Evolutionary conservation across 345 rosid species (phyloP).

Genomic region (Viola odorata): DNA sequence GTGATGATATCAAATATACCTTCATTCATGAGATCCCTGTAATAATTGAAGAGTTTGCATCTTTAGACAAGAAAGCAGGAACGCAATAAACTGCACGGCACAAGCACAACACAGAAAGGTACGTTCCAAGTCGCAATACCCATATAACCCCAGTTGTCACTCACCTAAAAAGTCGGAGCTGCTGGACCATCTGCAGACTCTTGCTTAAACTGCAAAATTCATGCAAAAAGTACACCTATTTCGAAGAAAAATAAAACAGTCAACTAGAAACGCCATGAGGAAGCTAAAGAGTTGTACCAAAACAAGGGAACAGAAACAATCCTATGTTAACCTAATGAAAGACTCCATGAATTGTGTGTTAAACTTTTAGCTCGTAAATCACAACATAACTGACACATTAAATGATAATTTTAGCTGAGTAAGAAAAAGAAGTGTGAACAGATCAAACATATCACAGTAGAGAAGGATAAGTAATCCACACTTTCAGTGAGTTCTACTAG

Average conservation of each 20-base stretch:
- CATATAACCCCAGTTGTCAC: constrained; percentile 14
- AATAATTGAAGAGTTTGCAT: constrained; percentile 12
- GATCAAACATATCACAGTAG: background rate
- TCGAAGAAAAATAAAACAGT: constrained; percentile 10
- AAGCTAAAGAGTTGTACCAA: background rate
- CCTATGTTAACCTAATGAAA: background rate
- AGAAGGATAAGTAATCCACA: background rate
- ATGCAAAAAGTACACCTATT: constrained; percentile 72
- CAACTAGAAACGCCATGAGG: background rate
- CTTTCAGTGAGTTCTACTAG: too few relatives aligned
- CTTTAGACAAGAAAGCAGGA: background rate
- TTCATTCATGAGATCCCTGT: constrained; percentile 69
- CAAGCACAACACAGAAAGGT: background rate
- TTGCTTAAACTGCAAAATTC: constrained; percentile 87
- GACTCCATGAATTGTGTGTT: background rate
- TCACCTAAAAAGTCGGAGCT: constrained; percentile 75
- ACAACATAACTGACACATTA: background rate
- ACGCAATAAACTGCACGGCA: background rate
- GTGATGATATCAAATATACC: constrained; percentile 77
- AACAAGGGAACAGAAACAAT: background rate
- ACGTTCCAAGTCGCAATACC: background rate
- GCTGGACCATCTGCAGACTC: constrained; percentile 87
- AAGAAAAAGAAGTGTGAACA: background rate
- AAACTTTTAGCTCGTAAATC: background rate
- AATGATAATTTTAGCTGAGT: background rate